Evolutionary conservation across 148 eudicot genomes (phyloP), one percentile per base, ranked within the genome.

Genomic region (Polygonum maritimum): DNA sequence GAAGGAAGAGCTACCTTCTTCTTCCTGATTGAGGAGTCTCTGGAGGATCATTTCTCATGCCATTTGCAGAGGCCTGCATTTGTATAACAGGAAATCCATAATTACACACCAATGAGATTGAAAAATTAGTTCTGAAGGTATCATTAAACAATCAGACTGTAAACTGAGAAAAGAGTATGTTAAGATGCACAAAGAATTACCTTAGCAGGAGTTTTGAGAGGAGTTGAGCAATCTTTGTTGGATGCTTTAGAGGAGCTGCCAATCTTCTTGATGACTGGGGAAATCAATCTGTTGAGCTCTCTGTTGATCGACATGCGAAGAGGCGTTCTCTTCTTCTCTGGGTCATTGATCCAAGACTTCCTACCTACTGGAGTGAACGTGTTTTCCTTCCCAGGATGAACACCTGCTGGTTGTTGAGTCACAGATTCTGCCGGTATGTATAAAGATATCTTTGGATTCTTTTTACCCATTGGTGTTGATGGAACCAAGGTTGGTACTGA

Each of bases 341-440:
- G 69, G n/a, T 63, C 40, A 41, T 81, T 75, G 12, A 71, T 44
- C n/a, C 75, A 79, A 47, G 87, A 71, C 78, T 77, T 88, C 75
- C 76, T 79, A 3, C 79, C 73, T 21, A 74, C 80, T 70, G 89
- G 88, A 77, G 91, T 85, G 51, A 80, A 78, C 35, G 81, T 79
- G 77, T 84, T 89, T 75, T 90, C 90, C 76, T 90, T 92, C 33
- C 80, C 83, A 67, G 80, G 81, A 80, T 77, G 84, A 36, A 67
- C 71, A 77, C 80, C 44, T 14, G 82, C 31, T 33, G 38, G 71
- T 67, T 67, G 71, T 67, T 67, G 71, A 55, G 82, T 76, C 35
- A 78, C 54, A 21, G 74, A 72, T 79, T 78, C 88, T 15, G 88
- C 83, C 22, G 88, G 77, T 76, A 82, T 88, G 57, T 78, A 80